Evolutionary conservation across 192 early-diverging fungal genomes (phyloP).

Genomic region (Chytriomyces confervae): DNA sequence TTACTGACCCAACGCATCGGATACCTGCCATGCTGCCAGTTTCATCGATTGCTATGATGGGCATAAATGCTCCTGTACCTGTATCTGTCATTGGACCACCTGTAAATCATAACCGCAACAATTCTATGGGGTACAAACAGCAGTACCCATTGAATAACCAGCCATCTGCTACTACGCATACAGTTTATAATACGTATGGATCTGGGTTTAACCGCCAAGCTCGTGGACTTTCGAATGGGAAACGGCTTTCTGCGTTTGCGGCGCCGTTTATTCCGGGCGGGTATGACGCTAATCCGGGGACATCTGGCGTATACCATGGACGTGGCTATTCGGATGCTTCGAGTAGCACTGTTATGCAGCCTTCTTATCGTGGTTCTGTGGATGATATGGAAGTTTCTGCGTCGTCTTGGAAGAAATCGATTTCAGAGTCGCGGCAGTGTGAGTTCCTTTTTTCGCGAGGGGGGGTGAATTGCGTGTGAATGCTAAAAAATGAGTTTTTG

Average conservation of each 20-base stretch:
- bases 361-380: slow-evolving; percentile 1
- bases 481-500: not conserved
- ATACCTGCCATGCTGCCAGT: not conserved
- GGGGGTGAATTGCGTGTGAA: not conserved
- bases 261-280: slow-evolving; percentile 9
- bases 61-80: not conserved
- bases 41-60: not conserved
- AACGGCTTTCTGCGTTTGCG: slow-evolving; percentile 9
- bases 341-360: not conserved
- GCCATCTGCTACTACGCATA: not conserved
- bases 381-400: slow-evolving; percentile 33
- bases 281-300: not conserved
- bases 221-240: not conserved
- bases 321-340: not conserved
- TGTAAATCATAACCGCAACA: not conserved
- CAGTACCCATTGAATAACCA: not conserved
- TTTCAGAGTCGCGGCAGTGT: slow-evolving; percentile 24
- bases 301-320: not conserved
- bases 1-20: not conserved
- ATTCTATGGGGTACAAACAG: not conserved
- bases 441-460: not conserved
- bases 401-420: not conserved
- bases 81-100: not conserved
- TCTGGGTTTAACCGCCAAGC: not conserved
- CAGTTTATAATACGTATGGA: not conserved